Base-by-base conservation (phyloP, 2,329 filamentous ascomycete species). In the Penicillium sp. region DNA sequence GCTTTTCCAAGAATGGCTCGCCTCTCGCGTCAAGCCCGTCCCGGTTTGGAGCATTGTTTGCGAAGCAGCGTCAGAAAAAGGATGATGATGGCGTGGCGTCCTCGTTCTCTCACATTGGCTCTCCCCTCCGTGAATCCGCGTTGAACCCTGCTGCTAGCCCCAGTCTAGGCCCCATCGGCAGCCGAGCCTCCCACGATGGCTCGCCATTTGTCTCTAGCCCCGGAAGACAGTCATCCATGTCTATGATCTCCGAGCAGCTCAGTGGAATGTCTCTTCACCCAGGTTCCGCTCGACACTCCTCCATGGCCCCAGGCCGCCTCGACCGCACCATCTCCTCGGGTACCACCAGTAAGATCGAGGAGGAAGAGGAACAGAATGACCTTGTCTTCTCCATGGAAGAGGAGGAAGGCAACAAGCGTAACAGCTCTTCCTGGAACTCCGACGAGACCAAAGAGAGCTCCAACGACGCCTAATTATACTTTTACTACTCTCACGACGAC, bases 61-160 rank as follows among this genome's bases (percentile, higher is more conserved):
- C 82, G 60, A 81, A 78, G 59, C 80, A 77, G 67, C 76, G 77
- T 58, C 81, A 76, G 64, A 79, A 75, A 59, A 81, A 82, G 50
- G 81, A 84, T 56, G 77, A 81, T 57, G 80, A 82, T 56, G 72
- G 70, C 29, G 73, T 69, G 69, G 76, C 68, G 52, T 79, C 79
- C 19, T 80, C 80, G 1, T 81, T 85, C 53, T 83, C 84, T 45
- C 84, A 87, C 66, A 81, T 89, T 45, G 87, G 87, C 37, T 89
- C 87, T 3, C 87, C 87, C 10, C 79, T 89, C 0, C 84, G 86
- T 50, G 86, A 87, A 67, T 85, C 84, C 2, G 81, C 79, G 7
- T 70, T 84, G 35, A 78, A 81, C 62, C 73, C 78, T 46, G 78
- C 73, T 47, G 78, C 76, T 26, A 83, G 78, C 59, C 81, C 81